Base-by-base conservation (phyloP, 2,329 filamentous ascomycete species). In the Colletotrichum filicis region DNA sequence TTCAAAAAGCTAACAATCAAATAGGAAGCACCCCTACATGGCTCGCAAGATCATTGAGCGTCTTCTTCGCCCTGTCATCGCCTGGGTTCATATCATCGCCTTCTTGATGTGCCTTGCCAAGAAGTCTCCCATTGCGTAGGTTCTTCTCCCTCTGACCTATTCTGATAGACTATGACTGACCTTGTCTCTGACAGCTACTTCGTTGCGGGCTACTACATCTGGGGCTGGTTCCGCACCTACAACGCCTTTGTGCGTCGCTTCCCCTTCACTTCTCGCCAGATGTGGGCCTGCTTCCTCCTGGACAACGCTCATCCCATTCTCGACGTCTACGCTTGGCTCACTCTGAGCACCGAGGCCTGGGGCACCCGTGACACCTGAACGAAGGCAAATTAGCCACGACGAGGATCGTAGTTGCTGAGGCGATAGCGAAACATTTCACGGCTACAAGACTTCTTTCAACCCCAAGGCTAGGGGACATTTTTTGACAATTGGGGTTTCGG, bases 1-100 rank as follows among this genome's bases (percentile, higher is more conserved):
- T 46, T 19, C 42, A 49, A 49, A 6, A 49, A 24, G 26, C 62
- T 66, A 7, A 65, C 12, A 5, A 0, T 26, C 26, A 19, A 0
- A 56, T 14, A 67, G 71, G 14, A 68, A 68, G 32, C 60, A 74
- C 3, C 72, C 72, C 0, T 74, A 75, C 55, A 75, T 72, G 72
- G 65, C 74, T 19, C 72, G 74, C 19, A 75, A 75, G 61, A 52
- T 74, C n/a, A 14, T 74, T 0, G 74, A 75, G 68, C 72, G 74
- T 8, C 35, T 74, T 1, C 42, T 75, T 3, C 74, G 68, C 1
- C 72, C 64, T 14, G 1, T 74, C 1, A n/a, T 75, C 2, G 37
- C 68, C 1, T 74, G 67, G 67, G 9, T 64, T 4, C 74, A 75
- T 26, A 66, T 75, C 24, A 24, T 52, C 0, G 64, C 65, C 14